Base-by-base conservation (phyloP, 2,329 filamentous ascomycete species). In the Alternaria sp. region DNA sequence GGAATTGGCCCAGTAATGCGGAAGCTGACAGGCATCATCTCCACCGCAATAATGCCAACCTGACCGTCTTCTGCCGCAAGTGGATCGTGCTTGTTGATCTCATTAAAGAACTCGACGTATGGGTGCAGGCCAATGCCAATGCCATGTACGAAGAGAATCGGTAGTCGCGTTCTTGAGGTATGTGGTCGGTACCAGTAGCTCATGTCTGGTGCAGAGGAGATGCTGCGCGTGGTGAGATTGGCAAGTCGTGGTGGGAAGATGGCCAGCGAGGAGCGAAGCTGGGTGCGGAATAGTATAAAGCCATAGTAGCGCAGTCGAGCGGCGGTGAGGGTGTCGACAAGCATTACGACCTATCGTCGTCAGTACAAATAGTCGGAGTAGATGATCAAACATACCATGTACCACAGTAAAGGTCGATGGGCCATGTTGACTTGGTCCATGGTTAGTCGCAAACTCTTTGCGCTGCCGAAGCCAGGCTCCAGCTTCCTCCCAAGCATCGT, bases 131-230 rank as follows among this genome's bases (percentile, higher is more conserved):
- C 89, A 56, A 91, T 81, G 40, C 89, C 88, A 48, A 91, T 90
- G 14, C 89, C 89, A 65, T 91, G 89, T 46, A 91, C 81, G 75
- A 90, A 91, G 4, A 92, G 75, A 7, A 91, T 75, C 0, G 89
- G 89, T 0, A 84, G 76, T 40, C 80, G 80, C 1, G 80, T 84
- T 51, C 81, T 81, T 1, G 85, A 87, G 0, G 81, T 85, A 69
- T 91, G 88, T 5, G 86, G 85, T 2, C 84, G 83, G 66, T 88
- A 80, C 86, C 88, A 91, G 78, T 92, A 91, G 60, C 83, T 83
- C 5, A 90, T 63, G 9, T 78, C 74, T 3, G 77, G 67, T 5
- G 82, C 82, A 4, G 81, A 79, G 1, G 87, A 88, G 24, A 74
- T 74, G 9, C 77, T 77, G 5, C 73, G 70, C 1, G 82, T 77